Conservation (phyloP, 768 basidiomycete genomes). For the Zangia roseola region DNA sequence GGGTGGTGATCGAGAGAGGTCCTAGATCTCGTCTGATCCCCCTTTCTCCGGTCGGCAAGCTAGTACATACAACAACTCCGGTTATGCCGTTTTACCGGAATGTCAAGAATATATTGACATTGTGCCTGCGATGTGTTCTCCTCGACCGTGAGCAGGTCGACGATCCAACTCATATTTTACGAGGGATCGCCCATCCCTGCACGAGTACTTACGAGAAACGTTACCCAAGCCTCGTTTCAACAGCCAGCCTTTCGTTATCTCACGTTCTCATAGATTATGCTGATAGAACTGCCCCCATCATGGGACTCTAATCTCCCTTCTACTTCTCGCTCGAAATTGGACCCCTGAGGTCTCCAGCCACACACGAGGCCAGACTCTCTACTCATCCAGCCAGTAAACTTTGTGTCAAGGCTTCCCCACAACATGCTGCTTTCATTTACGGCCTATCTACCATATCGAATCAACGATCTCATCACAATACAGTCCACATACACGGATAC, state of each 20-base stretch:
- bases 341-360: conserved; percentile 10
- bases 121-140: too few species aligned
- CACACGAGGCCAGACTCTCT: conserved; percentile 23
- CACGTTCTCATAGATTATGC: conserved; percentile 8
- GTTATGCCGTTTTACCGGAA: too few species aligned
- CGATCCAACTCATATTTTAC: conserved; percentile 12
- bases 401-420: conserved; percentile 25
- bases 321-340: conserved; percentile 4
- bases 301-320: background rate
- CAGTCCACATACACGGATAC: conserved; percentile 14
- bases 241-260: conserved; percentile 9
- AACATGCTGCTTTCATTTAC: conserved; percentile 29
- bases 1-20: too few species aligned
- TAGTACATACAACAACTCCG: too few species aligned
- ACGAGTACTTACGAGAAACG: conserved; percentile 11
- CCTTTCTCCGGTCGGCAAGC: too few species aligned
- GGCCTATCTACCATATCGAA: conserved; percentile 5
- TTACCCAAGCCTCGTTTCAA: background rate
- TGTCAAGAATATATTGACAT: too few species aligned
- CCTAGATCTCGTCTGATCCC: too few species aligned
- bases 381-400: conserved; percentile 13
- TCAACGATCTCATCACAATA: conserved; percentile 5
- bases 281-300: conserved; percentile 19
- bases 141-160: too few species aligned
- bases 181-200: conserved; percentile 11